Conservation (phyloP, 805 yeast genomes). For the Pichia californica region DNA sequence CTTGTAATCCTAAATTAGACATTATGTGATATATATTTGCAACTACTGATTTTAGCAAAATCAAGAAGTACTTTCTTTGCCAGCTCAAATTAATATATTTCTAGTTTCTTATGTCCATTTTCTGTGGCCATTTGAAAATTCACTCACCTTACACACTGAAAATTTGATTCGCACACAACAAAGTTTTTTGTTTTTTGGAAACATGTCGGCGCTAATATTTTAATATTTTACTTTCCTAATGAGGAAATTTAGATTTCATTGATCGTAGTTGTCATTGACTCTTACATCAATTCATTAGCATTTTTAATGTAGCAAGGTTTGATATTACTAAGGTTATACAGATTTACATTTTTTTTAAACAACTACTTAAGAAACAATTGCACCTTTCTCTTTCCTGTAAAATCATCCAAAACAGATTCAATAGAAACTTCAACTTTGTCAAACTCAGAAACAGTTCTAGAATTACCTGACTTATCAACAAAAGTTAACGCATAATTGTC, state of each 20-base stretch:
- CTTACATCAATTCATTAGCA: no score
- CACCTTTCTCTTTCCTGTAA: constrained; percentile 89
- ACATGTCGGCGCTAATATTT: no score
- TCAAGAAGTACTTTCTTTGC: no score
- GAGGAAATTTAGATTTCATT: no score
- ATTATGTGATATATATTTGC: no score
- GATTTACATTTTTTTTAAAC: no score
- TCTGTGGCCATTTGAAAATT: not conserved
- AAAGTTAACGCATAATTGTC: constrained; percentile 66
- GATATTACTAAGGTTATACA: no score
- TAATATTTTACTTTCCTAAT: no score
- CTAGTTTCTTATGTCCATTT: not conserved
- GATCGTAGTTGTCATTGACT: no score
- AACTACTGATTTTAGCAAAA: no score
- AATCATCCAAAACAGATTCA: constrained; percentile 73
- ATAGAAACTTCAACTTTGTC: constrained; percentile 83
- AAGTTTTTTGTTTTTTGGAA: not conserved
- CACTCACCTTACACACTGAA: not conserved
- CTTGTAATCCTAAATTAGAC: constrained; percentile 41
- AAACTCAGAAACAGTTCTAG: constrained; percentile 53
- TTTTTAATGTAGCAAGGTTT: no score
- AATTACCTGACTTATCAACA: constrained; percentile 33
- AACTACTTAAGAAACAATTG: constrained; percentile 52
- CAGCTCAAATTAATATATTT: no score
- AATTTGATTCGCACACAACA: not conserved